Base-by-base conservation (phyloP, 139 green algal species). In the Deuterostichococcus epilithicus region DNA sequence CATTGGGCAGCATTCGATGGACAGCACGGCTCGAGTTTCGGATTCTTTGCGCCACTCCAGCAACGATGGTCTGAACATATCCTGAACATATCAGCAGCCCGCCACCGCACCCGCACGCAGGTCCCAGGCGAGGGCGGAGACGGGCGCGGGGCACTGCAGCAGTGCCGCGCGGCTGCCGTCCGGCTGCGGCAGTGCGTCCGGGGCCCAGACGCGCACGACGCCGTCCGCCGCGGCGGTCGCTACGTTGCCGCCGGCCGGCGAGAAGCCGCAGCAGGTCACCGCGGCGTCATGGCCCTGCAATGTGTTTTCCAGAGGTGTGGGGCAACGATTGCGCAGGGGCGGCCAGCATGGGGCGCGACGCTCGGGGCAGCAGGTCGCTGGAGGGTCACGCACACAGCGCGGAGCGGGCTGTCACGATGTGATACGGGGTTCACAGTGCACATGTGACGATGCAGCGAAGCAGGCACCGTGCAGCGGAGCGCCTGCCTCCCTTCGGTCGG, bases 101-200 rank as follows among this genome's bases (percentile, higher is more conserved):
- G 13, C 44, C 37, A 81, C 32, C 72, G 86, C 87, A 73, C 87
- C 85, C 15, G 82, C 82, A 2, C 82, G 66, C n/a, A 60, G 58
- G 39, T 89, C 85, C 85, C 85, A 89, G 4, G 85, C 77, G 5
- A 87, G 60, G 2, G 37, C 63, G 3, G 80, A 76, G 1, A 86
- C 85, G 10, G 85, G n/a, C 1, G 67, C 69, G 15, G 78, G 78
- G 23, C 79, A 84, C 30, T 68, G 25, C 58, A 89, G 66, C 1
- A 76, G 47, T 0, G 82, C 85, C 25, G 80, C 59, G 6, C 85
- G 73, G 8, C 33, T 52, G 0, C n/a, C 26, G 15, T 84, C 70
- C n/a, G 39, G 70, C 28, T 68, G 30, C 32, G 10, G n/a, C 75
- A 68, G 25, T 34, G 52, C 33, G 52, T 47, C 42, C 3, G 68